A percentile compares a stretch with the other conserved stretches of the same genome.
Conservation (phyloP, 768 basidiomycete genomes). For the Mycena metata region DNA sequence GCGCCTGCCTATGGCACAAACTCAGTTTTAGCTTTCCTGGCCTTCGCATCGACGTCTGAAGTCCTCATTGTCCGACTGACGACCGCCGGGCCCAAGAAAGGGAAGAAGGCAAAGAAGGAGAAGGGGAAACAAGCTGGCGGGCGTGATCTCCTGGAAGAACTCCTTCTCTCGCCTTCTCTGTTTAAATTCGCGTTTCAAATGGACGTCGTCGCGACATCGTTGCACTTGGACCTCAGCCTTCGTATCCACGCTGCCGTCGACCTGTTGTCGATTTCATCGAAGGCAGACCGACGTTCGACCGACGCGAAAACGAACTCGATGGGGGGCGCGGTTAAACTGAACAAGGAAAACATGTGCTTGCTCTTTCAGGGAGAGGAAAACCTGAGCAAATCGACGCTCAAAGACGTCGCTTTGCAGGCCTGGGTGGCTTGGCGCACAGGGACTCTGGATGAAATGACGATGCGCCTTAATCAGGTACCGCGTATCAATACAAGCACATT, state of each 20-base stretch:
- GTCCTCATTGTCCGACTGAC: constrained; percentile 53
- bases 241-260: constrained; percentile 55
- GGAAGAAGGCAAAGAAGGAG: constrained; percentile 26
- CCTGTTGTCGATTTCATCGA: constrained; percentile 50
- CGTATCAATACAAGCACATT: constrained; percentile 46
- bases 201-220: constrained; percentile 58
- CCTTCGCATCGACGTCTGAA: constrained; percentile 53
- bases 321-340: constrained; percentile 51
- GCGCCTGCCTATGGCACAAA: constrained; percentile 56
- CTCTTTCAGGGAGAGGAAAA: constrained; percentile 50
- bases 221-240: constrained; percentile 56
- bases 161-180: constrained; percentile 48
- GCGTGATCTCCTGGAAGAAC: constrained; percentile 45
- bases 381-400: constrained; percentile 19
- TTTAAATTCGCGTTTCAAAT: constrained; percentile 59
- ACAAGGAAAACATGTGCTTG: constrained; percentile 42
- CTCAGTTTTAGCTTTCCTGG: constrained; percentile 52
- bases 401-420: constrained; percentile 55
- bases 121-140: not conserved
- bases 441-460: constrained; percentile 40
- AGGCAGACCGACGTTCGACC: constrained; percentile 47
- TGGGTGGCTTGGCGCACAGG: constrained; percentile 60
- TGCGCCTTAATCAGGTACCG: constrained; percentile 23
- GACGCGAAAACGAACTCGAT: constrained; percentile 52
- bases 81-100: not conserved